Conservation (phyloP, 768 basidiomycete genomes). For the Suillus tomentosus region DNA sequence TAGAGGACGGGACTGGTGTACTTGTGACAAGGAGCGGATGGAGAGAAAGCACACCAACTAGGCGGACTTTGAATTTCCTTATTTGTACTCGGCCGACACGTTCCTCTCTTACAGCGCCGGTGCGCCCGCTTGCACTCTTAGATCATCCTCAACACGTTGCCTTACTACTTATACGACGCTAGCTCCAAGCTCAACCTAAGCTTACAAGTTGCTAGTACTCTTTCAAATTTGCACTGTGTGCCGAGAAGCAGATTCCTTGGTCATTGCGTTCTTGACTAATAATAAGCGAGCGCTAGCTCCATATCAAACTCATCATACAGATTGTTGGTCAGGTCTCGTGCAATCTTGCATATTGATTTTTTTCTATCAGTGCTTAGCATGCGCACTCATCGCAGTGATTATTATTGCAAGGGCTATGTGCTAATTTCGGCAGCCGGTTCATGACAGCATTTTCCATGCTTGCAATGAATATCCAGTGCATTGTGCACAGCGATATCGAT, state of each 20-base stretch:
- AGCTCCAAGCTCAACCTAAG: neutral
- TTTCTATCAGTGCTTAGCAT: neutral
- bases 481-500: neutral
- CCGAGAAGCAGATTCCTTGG: neutral
- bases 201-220: neutral
- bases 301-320: neutral
- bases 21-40: constrained; percentile 26
- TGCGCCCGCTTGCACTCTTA: neutral
- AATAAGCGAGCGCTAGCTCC: neutral
- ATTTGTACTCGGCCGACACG: constrained; percentile 30
- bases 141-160: constrained; percentile 5
- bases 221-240: neutral
- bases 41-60: constrained; percentile 22
- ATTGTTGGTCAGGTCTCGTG: neutral
- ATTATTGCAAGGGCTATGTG: neutral
- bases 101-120: constrained; percentile 19
- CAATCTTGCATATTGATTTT: neutral
- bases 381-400: neutral
- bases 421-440: neutral
- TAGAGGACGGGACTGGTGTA: constrained; percentile 22
- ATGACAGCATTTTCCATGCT: neutral
- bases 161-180: constrained; percentile 1
- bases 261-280: neutral
- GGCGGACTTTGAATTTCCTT: constrained; percentile 36
- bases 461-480: neutral